These are phyloP conservation scores for Davidsoniella virescens DNA, from an alignment of 2,329 filamentous ascomycete species.

Conservation along the genomic window DNA sequence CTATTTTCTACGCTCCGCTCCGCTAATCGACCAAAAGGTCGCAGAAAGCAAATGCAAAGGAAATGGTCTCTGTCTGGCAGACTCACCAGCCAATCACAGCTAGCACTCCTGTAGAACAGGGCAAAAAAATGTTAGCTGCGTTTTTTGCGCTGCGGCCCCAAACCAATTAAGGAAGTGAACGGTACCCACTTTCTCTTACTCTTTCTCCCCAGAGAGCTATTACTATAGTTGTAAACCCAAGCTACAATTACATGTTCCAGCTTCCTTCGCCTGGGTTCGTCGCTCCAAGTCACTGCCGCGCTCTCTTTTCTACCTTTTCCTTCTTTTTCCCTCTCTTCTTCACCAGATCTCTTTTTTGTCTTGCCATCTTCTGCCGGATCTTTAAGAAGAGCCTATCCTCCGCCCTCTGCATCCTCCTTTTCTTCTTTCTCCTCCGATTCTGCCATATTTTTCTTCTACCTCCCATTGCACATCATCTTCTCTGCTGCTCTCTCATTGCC, in stretches of 20 bases:
- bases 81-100: too few species aligned
- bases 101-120: too few species aligned
- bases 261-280: not conserved
- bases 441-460: not conserved
- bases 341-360: conserved; percentile 14
- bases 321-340: conserved; percentile 17
- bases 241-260: not conserved
- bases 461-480: conserved; percentile 6
- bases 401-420: not conserved
- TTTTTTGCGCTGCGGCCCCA: too few species aligned
- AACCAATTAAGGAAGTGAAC: too few species aligned
- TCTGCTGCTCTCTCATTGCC: conserved; percentile 1
- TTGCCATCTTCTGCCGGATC: not conserved
- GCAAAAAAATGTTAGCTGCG: too few species aligned
- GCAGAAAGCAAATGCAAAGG: too few species aligned
- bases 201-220: too few species aligned
- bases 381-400: not conserved
- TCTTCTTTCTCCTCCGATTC: not conserved
- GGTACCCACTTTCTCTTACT: too few species aligned
- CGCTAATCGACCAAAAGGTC: too few species aligned
- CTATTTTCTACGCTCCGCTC: too few species aligned
- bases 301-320: conserved; percentile 15
- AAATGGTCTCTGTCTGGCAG: too few species aligned
- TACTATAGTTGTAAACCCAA: not conserved
- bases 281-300: conserved; percentile 1